Conservation (phyloP, 352 stramenopile genomes). For the Pilasporangium apinafurcum region DNA sequence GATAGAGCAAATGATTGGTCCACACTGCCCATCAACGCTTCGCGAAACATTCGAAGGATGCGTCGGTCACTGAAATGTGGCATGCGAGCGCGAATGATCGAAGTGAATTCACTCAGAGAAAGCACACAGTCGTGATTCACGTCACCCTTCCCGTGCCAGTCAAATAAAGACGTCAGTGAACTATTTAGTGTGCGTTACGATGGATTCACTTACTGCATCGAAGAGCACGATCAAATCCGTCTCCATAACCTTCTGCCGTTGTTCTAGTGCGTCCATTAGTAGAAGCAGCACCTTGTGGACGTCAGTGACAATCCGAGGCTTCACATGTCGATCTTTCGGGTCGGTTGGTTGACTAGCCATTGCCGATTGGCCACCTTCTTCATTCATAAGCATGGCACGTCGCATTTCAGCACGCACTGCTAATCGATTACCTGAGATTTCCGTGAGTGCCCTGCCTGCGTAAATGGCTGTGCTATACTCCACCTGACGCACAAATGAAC, state of each 20-base stretch:
- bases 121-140: slow-evolving; percentile 69
- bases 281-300: slow-evolving; percentile 53
- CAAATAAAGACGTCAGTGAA: too few relatives aligned
- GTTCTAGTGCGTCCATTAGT: slow-evolving; percentile 50
- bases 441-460: slow-evolving; percentile 30
- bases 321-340: slow-evolving; percentile 6
- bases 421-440: slow-evolving; percentile 55
- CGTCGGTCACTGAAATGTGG: slow-evolving; percentile 60
- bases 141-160: too few relatives aligned
- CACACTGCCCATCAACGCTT: slow-evolving; percentile 49
- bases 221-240: slow-evolving; percentile 47
- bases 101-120: slow-evolving; percentile 58
- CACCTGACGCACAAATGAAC: slow-evolving; percentile 19
- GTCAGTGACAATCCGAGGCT: slow-evolving; percentile 44
- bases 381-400: slow-evolving; percentile 39
- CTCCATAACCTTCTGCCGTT: slow-evolving; percentile 47
- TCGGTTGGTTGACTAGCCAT: background rate
- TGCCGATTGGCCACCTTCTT: slow-evolving; percentile 2
- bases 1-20: slow-evolving; percentile 73
- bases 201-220: slow-evolving; percentile 27
- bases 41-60: slow-evolving; percentile 71
- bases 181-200: too few relatives aligned
- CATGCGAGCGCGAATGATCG: slow-evolving; percentile 49
- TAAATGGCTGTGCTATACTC: slow-evolving; percentile 66
- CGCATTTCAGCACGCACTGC: slow-evolving; percentile 71